These are phyloP conservation scores for Eudorina sp. DNA, from an alignment of 139 green algal genomes.

Conservation along the genomic window DNA sequence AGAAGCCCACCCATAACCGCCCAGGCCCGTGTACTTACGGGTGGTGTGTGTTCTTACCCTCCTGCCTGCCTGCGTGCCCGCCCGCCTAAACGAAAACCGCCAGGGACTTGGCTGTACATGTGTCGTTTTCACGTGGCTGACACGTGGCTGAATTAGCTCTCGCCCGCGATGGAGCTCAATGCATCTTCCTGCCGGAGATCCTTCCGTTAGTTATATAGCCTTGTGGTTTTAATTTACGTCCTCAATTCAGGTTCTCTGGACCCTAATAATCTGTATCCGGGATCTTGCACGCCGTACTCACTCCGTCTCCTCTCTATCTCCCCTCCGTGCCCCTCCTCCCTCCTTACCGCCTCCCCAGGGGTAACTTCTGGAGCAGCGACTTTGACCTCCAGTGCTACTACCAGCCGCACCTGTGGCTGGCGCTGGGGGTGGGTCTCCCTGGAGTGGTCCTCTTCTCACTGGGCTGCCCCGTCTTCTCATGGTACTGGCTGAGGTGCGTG, in stretches of 20 bases:
- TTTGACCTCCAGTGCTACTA: conserved; percentile 20
- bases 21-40: background rate
- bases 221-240: background rate
- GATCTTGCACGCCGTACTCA: background rate
- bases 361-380: conserved; percentile 17
- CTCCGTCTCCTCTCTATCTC: background rate
- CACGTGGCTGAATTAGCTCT: background rate
- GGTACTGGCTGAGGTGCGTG: conserved; percentile 23
- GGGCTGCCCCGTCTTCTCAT: conserved; percentile 20
- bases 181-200: too few relatives aligned
- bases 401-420: conserved; percentile 15
- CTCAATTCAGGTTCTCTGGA: background rate
- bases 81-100: too few relatives aligned
- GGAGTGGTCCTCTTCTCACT: conserved; percentile 12
- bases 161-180: too few relatives aligned
- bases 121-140: background rate
- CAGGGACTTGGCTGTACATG: background rate
- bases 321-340: too few relatives aligned
- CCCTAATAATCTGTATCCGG: background rate
- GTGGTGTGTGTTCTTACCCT: background rate
- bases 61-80: too few relatives aligned
- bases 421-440: conserved; percentile 8
- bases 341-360: background rate
- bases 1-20: background rate
- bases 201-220: background rate